Evolutionary conservation across 352 stramenopile genomes (phyloP).

Genomic region (Globisporangium uncinulatum): DNA sequence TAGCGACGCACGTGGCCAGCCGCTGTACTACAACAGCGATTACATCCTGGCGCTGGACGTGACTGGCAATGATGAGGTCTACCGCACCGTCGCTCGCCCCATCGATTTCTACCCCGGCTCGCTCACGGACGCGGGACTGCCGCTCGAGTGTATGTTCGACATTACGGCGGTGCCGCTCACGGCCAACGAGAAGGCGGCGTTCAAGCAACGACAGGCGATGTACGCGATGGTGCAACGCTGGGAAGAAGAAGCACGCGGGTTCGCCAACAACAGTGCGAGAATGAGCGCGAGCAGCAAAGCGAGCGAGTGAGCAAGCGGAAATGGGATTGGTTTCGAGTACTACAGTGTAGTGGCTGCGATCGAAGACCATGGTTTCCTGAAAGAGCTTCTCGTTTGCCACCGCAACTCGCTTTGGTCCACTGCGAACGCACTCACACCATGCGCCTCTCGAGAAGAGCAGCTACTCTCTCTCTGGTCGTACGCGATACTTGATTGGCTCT

Average conservation of each 20-base stretch:
- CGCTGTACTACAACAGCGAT: slow-evolving; percentile 71
- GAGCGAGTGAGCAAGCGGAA: no score
- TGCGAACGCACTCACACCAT: no score
- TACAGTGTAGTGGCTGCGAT: no score
- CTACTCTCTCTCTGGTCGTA: no score
- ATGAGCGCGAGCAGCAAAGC: no score
- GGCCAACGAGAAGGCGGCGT: slow-evolving; percentile 26
- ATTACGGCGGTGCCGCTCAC: slow-evolving; percentile 36
- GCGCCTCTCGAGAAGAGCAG: no score
- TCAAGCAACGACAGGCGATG: slow-evolving; percentile 39
- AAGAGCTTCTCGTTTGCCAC: no score
- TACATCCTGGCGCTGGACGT: slow-evolving; percentile 42
- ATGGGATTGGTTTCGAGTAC: no score
- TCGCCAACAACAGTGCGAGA: background rate
- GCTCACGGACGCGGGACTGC: slow-evolving; percentile 28
- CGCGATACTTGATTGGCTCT: no score
- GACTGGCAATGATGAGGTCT: slow-evolving; percentile 31
- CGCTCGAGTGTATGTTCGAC: slow-evolving; percentile 53
- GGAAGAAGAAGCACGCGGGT: slow-evolving; percentile 7
- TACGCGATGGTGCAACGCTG: slow-evolving; percentile 29
- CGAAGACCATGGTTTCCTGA: no score
- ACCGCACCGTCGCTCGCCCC: slow-evolving; percentile 37
- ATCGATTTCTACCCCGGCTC: slow-evolving; percentile 46
- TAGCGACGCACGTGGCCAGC: slow-evolving; percentile 2
- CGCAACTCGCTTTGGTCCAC: no score